Evolutionary conservation across 108 stramenopile species (phyloP).

Genomic region (Pelagomonas calceolata): DNA sequence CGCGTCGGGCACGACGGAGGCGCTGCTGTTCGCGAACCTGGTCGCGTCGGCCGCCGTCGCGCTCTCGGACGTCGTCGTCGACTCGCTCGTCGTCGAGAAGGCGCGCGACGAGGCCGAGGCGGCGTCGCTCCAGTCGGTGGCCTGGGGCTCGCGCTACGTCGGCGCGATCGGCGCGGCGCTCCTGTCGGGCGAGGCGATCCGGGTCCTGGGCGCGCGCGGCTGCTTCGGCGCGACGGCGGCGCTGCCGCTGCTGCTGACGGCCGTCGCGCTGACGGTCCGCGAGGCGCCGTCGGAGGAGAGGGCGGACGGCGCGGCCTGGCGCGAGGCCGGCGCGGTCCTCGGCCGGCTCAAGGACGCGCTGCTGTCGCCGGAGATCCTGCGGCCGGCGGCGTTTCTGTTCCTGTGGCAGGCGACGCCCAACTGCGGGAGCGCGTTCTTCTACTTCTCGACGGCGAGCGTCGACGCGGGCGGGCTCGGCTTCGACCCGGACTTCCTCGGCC

Average conservation of each 20-base stretch:
- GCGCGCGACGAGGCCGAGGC: slow-evolving; percentile 53
- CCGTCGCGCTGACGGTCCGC: slow-evolving; percentile 57
- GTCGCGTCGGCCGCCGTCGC: slow-evolving; percentile 71
- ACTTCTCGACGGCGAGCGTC: slow-evolving; percentile 56
- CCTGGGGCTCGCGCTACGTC: slow-evolving; percentile 56
- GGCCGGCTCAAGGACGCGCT: neutral
- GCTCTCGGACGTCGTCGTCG: slow-evolving; percentile 83
- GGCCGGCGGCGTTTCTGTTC: slow-evolving; percentile 80
- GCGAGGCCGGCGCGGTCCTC: slow-evolving; percentile 4
- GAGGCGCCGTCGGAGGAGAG: slow-evolving; percentile 42
- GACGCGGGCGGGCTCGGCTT: slow-evolving; percentile 61
- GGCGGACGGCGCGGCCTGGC: neutral
- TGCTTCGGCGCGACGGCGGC: slow-evolving; percentile 73
- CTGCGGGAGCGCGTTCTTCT: slow-evolving; percentile 79
- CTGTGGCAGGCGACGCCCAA: slow-evolving; percentile 89
- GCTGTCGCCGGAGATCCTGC: slow-evolving; percentile 54
- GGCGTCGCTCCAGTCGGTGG: slow-evolving; percentile 66
- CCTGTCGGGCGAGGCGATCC: neutral
- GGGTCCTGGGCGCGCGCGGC: slow-evolving; percentile 29
- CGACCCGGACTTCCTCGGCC: slow-evolving; percentile 79
- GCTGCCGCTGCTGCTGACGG: slow-evolving; percentile 68
- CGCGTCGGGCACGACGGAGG: neutral
- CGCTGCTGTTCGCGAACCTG: neutral
- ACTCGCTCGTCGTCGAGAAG: slow-evolving; percentile 85
- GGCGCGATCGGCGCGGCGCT: neutral